Percentiles rank a stretch among this genome's conserved stretches.
phyloP scores from a whole-genome alignment of 306 rosid genomes.

The Sicyos baderoa region DNA sequence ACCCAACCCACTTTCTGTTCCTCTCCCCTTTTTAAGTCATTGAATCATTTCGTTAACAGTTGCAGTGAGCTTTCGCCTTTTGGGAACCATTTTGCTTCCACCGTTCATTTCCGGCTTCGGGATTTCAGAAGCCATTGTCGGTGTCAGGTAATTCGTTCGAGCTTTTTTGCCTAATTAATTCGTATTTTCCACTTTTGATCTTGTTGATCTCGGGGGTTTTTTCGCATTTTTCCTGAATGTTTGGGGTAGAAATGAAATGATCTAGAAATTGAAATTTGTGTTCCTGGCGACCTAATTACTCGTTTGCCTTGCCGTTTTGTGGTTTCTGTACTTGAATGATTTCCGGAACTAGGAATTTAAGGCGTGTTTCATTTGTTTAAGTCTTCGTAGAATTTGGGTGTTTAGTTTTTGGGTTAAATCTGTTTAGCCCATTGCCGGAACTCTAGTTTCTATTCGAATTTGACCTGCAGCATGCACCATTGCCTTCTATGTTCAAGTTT shows the following conservation, averaged over 20 bases:
- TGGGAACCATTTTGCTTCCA: not conserved
- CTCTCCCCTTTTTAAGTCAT: not conserved
- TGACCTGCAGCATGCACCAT: not conserved
- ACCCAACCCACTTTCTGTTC: not conserved
- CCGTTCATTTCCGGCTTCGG: not conserved
- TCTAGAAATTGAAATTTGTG: not conserved
- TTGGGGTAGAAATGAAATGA: not conserved
- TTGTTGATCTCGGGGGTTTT: not conserved
- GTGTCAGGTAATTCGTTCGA: not conserved
- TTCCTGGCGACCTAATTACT: not conserved
- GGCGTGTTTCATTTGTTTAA: too few relatives aligned
- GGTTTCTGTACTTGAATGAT: not conserved
- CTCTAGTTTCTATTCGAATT: not conserved
- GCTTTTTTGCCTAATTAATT: not conserved
- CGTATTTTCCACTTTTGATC: not conserved
- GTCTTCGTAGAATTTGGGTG: too few relatives aligned
- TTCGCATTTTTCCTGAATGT: not conserved
- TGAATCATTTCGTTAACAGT: not conserved
- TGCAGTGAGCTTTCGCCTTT: not conserved
- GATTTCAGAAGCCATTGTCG: not conserved
- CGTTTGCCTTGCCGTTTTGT: not conserved
- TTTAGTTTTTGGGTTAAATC: not conserved
- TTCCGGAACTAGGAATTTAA: not conserved
- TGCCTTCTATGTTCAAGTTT: not conserved
- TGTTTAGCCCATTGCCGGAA: too few relatives aligned